Evolutionary conservation across 257 asterid genomes (phyloP).

Genomic region (Jacaranda copaia): DNA sequence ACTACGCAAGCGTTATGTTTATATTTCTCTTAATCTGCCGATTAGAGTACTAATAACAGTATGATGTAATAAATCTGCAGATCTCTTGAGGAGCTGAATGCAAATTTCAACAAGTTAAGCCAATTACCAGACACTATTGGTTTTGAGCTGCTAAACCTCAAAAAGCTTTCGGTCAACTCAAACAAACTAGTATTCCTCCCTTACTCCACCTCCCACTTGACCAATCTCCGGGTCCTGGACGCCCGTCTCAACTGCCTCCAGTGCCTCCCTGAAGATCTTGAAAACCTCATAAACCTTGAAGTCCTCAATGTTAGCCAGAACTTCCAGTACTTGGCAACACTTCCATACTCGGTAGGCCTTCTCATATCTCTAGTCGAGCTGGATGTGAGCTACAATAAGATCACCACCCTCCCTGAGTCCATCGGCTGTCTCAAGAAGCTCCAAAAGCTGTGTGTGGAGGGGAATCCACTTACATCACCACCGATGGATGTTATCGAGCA

Average conservation of each 20-base stretch:
- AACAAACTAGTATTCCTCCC: slow-evolving; percentile 82
- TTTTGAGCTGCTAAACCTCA: slow-evolving; percentile 72
- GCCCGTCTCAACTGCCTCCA: slow-evolving; percentile 87
- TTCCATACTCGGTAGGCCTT: slow-evolving; percentile 87
- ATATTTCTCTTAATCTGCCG: no score
- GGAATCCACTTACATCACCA: slow-evolving; percentile 82
- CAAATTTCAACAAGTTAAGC: slow-evolving; percentile 78
- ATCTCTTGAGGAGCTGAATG: slow-evolving; percentile 77
- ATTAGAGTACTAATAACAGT: no score
- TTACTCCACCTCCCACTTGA: slow-evolving; percentile 76
- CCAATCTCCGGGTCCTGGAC: slow-evolving; percentile 72
- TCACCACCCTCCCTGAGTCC: slow-evolving; percentile 66
- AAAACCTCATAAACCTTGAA: slow-evolving; percentile 74
- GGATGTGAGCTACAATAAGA: slow-evolving; percentile 86
- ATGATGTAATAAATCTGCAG: slow-evolving; percentile 46
- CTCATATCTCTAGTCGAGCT: slow-evolving; percentile 76
- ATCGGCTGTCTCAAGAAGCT: slow-evolving; percentile 82
- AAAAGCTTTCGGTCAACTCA: slow-evolving; percentile 73
- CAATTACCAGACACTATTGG: slow-evolving; percentile 83
- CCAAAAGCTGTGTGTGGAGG: slow-evolving; percentile 74
- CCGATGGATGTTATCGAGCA: slow-evolving; percentile 69
- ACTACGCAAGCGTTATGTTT: no score
- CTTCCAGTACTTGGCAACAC: slow-evolving; percentile 65
- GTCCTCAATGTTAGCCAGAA: slow-evolving; percentile 85
- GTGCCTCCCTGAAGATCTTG: slow-evolving; percentile 84